Conservation (phyloP, 257 asterid genomes). For the Osmanthus fragrans region DNA sequence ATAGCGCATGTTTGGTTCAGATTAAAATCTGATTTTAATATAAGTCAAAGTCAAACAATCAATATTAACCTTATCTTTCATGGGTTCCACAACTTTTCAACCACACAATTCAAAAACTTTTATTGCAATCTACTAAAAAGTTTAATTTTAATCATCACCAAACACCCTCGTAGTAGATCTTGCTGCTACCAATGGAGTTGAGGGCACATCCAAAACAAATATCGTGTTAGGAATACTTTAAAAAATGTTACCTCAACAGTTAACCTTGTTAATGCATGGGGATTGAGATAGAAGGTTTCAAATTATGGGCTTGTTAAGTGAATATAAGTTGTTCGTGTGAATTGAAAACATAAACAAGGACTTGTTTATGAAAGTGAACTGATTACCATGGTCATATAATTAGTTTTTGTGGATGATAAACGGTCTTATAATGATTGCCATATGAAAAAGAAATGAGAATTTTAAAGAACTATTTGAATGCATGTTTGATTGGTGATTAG, state of each 20-base stretch:
- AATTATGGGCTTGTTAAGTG: background rate
- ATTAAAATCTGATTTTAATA: too few species aligned
- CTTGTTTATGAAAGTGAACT: background rate
- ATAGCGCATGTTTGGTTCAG: too few species aligned
- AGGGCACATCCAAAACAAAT: conserved; percentile 1
- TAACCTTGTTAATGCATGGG: background rate
- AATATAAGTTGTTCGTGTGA: background rate
- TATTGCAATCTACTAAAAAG: too few species aligned
- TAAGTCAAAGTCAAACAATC: too few species aligned
- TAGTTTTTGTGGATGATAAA: background rate
- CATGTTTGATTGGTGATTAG: too few species aligned
- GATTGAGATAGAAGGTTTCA: background rate
- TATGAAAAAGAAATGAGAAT: background rate
- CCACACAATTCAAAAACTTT: too few species aligned
- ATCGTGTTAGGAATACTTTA: background rate
- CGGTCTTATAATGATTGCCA: background rate
- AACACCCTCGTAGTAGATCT: too few species aligned
- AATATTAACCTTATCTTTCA: too few species aligned
- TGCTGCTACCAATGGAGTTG: background rate
- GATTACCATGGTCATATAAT: background rate
- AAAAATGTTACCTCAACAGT: background rate
- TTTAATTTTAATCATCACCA: too few species aligned
- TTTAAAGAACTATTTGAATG: background rate
- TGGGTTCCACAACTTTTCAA: too few species aligned
- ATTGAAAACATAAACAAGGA: background rate